phyloP scores from a whole-genome alignment of 2,329 filamentous ascomycete species.

The Westerdykella ornata region DNA sequence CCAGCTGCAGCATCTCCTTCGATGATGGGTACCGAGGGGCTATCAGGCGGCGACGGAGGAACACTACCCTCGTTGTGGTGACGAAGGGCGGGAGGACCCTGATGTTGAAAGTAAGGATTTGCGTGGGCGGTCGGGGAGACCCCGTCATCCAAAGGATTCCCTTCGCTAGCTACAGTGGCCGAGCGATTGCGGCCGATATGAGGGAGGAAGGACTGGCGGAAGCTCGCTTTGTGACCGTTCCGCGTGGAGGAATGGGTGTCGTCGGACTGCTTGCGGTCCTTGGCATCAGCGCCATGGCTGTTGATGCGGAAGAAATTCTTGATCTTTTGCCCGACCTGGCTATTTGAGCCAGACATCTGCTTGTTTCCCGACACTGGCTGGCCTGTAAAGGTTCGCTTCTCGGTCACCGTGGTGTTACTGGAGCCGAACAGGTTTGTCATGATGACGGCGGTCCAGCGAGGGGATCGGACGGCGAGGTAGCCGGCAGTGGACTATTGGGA shows the following conservation, averaged over 20 bases:
- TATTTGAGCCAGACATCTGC: slow-evolving; percentile 44
- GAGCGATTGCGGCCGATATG: slow-evolving; percentile 82
- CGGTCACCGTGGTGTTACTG: slow-evolving; percentile 34
- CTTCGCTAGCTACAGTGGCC: slow-evolving; percentile 86
- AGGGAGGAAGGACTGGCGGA: slow-evolving; percentile 83
- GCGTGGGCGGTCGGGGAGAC: slow-evolving; percentile 88
- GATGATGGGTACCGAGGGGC: slow-evolving; percentile 57
- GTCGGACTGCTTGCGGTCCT: slow-evolving; percentile 36
- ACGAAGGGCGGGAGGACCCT: slow-evolving; percentile 84
- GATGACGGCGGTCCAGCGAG: slow-evolving; percentile 3
- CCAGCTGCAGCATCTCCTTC: slow-evolving; percentile 64
- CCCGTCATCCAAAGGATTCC: slow-evolving; percentile 79
- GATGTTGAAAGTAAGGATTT: slow-evolving; percentile 96
- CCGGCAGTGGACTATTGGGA: too few species aligned
- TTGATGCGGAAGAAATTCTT: slow-evolving; percentile 65
- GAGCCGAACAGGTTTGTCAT: slow-evolving; percentile 43
- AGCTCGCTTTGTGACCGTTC: slow-evolving; percentile 38
- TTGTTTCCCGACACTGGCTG: slow-evolving; percentile 42
- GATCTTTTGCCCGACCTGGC: slow-evolving; percentile 57
- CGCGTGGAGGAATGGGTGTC: slow-evolving; percentile 31
- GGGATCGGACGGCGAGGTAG: too few species aligned
- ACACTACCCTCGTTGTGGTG: slow-evolving; percentile 94
- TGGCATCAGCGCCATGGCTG: slow-evolving; percentile 44
- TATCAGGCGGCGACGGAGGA: slow-evolving; percentile 86
- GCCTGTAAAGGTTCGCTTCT: slow-evolving; percentile 47